Conservation (phyloP, 2,329 filamentous ascomycete genomes). For the Chaetomium olivaceum region DNA sequence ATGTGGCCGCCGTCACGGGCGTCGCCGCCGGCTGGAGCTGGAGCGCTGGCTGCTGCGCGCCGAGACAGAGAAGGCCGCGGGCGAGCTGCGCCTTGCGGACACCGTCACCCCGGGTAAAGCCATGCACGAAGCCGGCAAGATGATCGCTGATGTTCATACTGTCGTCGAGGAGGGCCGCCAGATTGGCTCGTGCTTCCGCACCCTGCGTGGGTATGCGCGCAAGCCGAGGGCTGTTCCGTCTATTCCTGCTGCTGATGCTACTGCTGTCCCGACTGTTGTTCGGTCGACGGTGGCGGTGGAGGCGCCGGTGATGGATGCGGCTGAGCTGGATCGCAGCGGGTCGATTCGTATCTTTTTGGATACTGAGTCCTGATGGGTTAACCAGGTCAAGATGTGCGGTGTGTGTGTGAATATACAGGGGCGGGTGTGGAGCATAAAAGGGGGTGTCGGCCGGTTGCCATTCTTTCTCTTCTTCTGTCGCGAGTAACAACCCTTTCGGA, state of each 20-base stretch:
- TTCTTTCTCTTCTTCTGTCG: not conserved
- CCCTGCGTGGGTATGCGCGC: slow-evolving; percentile 63
- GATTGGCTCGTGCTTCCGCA: slow-evolving; percentile 60
- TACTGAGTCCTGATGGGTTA: slow-evolving; percentile 20
- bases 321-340: slow-evolving; percentile 24
- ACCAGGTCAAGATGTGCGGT: not conserved
- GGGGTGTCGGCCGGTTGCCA: not conserved
- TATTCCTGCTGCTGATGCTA: slow-evolving; percentile 34
- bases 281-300: too few species aligned
- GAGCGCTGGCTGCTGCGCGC: slow-evolving; percentile 93
- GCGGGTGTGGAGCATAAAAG: not conserved
- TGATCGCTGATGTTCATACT: slow-evolving; percentile 59
- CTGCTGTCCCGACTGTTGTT: too few species aligned
- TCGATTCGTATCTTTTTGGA: slow-evolving; percentile 30
- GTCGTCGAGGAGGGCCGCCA: slow-evolving; percentile 64
- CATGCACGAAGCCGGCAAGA: slow-evolving; percentile 58
- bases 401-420: not conserved
- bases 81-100: slow-evolving; percentile 60
- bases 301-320: not conserved
- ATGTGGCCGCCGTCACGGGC: slow-evolving; percentile 74
- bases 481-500: not conserved
- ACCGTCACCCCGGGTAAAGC: slow-evolving; percentile 53
- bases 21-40: slow-evolving; percentile 85
- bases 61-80: slow-evolving; percentile 76
- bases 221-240: slow-evolving; percentile 61